These are phyloP conservation scores for Podila verticillata DNA, from an alignment of 192 early-diverging fungal species.

Conservation along the genomic window DNA sequence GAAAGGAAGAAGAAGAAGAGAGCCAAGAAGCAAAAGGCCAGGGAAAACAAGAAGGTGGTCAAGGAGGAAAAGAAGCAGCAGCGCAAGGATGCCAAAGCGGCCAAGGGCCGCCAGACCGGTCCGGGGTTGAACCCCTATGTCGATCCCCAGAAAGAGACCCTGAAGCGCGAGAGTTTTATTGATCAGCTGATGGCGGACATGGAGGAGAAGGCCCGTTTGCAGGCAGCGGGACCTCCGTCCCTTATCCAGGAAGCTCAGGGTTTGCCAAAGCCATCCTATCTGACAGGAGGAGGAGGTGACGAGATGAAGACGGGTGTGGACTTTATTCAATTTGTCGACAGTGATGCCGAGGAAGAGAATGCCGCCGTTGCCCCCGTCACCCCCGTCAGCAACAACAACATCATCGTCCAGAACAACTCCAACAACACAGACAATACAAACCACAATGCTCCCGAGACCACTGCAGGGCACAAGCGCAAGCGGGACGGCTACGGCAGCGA, in stretches of 20 bases:
- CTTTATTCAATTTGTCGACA: slow-evolving; percentile 26
- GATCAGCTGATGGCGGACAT: neutral
- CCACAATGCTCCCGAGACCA: neutral
- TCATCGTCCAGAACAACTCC: too few relatives aligned
- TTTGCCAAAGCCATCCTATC: neutral
- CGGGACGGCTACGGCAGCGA: neutral
- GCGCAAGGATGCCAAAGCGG: neutral
- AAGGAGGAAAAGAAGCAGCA: neutral
- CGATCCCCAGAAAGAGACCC: neutral
- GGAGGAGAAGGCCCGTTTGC: too few relatives aligned
- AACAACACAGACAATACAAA: too few relatives aligned
- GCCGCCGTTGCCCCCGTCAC: too few relatives aligned
- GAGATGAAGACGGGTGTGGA: slow-evolving; percentile 22
- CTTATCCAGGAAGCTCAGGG: neutral
- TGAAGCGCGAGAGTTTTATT: neutral
- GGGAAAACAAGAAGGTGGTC: neutral
- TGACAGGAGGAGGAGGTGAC: neutral
- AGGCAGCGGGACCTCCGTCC: too few relatives aligned
- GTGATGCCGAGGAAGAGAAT: slow-evolving; percentile 7
- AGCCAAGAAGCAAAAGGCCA: neutral
- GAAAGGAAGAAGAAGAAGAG: neutral
- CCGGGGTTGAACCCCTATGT: neutral
- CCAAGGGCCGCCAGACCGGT: neutral
- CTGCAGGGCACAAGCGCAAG: neutral
- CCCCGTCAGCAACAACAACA: too few relatives aligned